Base-by-base conservation (phyloP, 225 moss, liverwort and hornwort genomes). In the Asterella californica region DNA sequence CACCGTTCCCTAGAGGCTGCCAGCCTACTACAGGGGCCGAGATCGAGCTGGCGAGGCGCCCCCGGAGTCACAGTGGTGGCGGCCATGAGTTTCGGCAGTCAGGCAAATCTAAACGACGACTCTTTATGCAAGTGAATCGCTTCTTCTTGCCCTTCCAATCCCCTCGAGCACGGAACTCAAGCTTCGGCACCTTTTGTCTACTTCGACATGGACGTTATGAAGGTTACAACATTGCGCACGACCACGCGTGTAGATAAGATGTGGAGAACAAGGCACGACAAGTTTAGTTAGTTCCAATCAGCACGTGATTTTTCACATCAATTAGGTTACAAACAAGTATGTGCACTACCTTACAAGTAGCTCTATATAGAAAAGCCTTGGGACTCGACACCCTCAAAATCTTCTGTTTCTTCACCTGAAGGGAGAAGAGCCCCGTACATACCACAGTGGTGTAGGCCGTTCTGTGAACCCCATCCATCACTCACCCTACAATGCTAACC, bases 351-450 rank as follows among this genome's bases (percentile, higher is more conserved):
- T 72, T 25, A 60, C 37, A 70, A 77, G 59, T 76, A 69, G 68
- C 55, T 71, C 70, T 82, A 72, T 72, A n/a, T n/a, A n/a, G n/a
- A n/a, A 62, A 27, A 55, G 79, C 60, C 69, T 78, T 76, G 59
- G 83, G 79, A 83, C 79, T 37, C 79, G 60, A 76, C 83, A 83
- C 83, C 83, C 79, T 79, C 79, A 79, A 83, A 75, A 83, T 74
- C 79, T 72, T 74, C 79, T 72, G 12, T 45, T 79, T 77, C 73
- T 73, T 74, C 19, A 27, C 38, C 29, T 54, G 45, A 67, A 75
- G 65, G 46, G 79, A 57, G 25, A 36, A 71, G 70, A 83, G 75
- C 67, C 78, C 55, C 83, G 67, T 83, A 78, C 82, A 82, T 34
- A 75, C 52, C 27, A n/a, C 53, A 76, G 18, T 60, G 57, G 59